Base-by-base conservation (phyloP, 305 asterid species). In the Fraxinus sp. region DNA sequence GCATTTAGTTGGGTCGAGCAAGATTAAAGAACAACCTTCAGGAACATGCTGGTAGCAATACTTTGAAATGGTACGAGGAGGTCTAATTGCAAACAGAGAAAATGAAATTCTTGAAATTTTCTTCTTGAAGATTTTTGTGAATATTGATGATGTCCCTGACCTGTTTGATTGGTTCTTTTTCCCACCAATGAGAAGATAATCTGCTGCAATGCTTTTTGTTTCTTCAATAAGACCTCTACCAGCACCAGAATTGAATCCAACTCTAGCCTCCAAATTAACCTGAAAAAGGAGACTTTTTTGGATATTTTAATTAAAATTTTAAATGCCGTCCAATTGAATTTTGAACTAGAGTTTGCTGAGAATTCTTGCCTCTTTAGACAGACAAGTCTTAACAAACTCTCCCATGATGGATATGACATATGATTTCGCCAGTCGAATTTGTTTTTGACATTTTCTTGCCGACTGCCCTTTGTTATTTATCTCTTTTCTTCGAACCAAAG, bases 241-340 rank as follows among this genome's bases (percentile, higher is more conserved):
- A 35, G 89, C 79, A 66, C 84, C 85, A 1, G 94, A 86, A 85
- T 87, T 87, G 77, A 89, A 81, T 77, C 93, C 97, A 43, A 94
- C 91, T 85, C 97, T 86, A 10, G 95, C 98, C 81, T 93, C 98
- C 92, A 94, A 86, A 84, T 88, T 86, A 8, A 94, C 97, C 97
- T 94, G 85, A 24, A 81, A 24, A 72, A 80, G 3, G 1, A 22
- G 26, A 64, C 32, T 7, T 22, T 62, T 70, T 70, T 7, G 13
- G 32, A 0, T 79, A 24, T 49, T 72, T 1, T 37, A 66, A 41
- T 77, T 2, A 14, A 52, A 68, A 37, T 59, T 16, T n/a, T 7
- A 22, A 28, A 30, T 18, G 5, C 18, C 1, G 20, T 30, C 37
- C 1, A 70, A 68, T 13, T 28, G 16, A 68, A 13, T 10, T 6